Percentiles rank a stretch among this genome's conserved stretches.
Conservation (phyloP, 1,284 basidiomycete species). For the Moniliophthora roreri region DNA sequence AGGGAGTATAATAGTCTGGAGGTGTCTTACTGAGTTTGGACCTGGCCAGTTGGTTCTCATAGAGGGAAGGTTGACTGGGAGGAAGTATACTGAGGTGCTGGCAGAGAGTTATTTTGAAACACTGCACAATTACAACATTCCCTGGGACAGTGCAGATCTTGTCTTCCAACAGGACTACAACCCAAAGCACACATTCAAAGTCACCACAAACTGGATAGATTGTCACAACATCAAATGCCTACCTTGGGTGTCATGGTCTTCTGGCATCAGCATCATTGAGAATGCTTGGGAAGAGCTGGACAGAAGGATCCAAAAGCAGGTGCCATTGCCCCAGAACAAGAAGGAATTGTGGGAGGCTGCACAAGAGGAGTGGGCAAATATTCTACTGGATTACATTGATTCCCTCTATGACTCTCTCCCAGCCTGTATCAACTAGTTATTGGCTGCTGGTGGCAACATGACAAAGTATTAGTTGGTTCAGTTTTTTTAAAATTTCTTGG, state of each 20-base stretch:
- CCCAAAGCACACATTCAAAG: neutral
- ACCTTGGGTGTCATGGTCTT: too few species aligned
- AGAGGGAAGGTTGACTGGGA: conserved; percentile 11
- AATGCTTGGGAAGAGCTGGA: too few species aligned
- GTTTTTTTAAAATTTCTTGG: neutral
- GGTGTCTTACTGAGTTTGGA: conserved; percentile 17
- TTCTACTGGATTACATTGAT: neutral
- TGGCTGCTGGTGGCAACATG: neutral
- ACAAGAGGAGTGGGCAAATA: neutral
- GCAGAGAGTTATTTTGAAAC: neutral
- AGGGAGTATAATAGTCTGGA: conserved; percentile 23
- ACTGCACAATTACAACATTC: neutral
- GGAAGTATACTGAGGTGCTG: conserved; percentile 14
- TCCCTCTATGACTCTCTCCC: neutral
- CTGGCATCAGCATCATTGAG: too few species aligned
- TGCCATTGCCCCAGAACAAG: neutral
- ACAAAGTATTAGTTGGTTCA: neutral
- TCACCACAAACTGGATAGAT: neutral
- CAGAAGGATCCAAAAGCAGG: neutral
- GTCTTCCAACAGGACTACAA: conserved; percentile 4
- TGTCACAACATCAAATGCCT: too few species aligned
- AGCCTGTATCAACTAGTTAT: neutral
- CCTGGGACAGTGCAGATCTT: neutral
- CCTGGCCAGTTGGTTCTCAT: conserved; percentile 12
- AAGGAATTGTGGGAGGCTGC: neutral